Base-by-base conservation (phyloP, 2,329 filamentous ascomycete species). In the Podosphaera xanthii region DNA sequence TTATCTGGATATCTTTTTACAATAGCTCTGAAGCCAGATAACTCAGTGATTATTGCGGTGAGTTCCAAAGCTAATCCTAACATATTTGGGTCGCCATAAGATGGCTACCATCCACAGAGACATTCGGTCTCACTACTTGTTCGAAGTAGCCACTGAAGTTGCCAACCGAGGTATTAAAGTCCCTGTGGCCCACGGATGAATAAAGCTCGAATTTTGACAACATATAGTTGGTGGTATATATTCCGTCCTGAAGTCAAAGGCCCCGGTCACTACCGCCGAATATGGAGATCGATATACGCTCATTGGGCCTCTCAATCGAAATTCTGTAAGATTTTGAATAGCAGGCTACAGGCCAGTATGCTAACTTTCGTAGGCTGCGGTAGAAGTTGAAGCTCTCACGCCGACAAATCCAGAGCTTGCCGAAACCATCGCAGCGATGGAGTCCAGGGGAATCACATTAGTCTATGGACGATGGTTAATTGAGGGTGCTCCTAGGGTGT, bases 211-310 rank as follows among this genome's bases (percentile, higher is more conserved):
- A 35, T 14, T n/a, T 40, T 40, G 36, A 55, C 33, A 40, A n/a
- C 14, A 5, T 31, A 42, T 49, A 94, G 92, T 98, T 62, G 92
- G 92, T 69, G 92, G 92, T 67, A 98, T 98, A 74, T 98, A 98
- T 77, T 97, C 91, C 14, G 92, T 98, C 64, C 83, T 98, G 73
- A 98, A 98, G 74, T 98, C 92, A 62, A 98, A 98, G 73, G 91
- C 92, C 44, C 91, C 92, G 57, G 92, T 97, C 62, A 97, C 92
- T 50, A 96, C 91, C 0, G 89, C 89, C 62, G 92, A 98, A 73
- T 98, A 97, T 92, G 92, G 92, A 72, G 89, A 95, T 61, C 82
- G 88, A 65, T 98, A 98, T 73, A 94, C 88, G 35, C 80, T 97
- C 64, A 90, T 98, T 70, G 92, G 92, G 1, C 92, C 92, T 60